A percentile compares a stretch with the other conserved stretches of the same genome.
phyloP scores from a whole-genome alignment of 2,329 filamentous ascomycete species.

The Claviceps spartinae region DNA sequence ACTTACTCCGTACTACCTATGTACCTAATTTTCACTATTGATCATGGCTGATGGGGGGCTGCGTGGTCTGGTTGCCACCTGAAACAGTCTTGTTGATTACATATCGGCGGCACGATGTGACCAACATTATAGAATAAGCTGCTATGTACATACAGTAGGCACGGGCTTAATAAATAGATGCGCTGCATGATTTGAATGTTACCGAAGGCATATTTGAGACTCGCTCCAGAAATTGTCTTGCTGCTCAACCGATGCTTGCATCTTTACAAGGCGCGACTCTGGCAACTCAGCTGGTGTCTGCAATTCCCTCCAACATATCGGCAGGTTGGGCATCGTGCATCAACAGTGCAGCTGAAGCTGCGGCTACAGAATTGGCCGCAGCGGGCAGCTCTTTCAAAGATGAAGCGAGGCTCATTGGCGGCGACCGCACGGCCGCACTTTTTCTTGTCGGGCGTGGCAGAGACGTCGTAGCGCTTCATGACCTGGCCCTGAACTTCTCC shows the following conservation, averaged over 20 bases:
- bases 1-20: too few species aligned
- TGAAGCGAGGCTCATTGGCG: constrained; percentile 1
- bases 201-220: too few species aligned
- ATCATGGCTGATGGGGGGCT: too few species aligned
- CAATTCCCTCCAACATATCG: constrained; percentile 3
- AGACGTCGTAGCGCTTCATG: not conserved
- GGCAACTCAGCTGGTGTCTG: constrained; percentile 5
- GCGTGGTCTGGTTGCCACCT: too few species aligned
- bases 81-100: too few species aligned
- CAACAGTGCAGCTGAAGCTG: constrained; percentile 3
- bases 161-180: too few species aligned
- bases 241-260: not conserved
- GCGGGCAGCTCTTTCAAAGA: constrained; percentile 5
- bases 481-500: not conserved
- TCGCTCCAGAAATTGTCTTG: not conserved
- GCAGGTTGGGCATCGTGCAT: constrained; percentile 4
- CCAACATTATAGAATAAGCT: too few species aligned
- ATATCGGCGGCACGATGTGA: too few species aligned
- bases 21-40: too few species aligned
- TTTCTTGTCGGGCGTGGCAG: not conserved
- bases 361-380: constrained; percentile 8
- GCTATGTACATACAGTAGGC: too few species aligned
- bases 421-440: not conserved
- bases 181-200: too few species aligned
- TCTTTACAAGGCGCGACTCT: not conserved